Evolutionary conservation across 148 eudicot species (phyloP).

Genomic region (Vaccinium macrocarpon): DNA sequence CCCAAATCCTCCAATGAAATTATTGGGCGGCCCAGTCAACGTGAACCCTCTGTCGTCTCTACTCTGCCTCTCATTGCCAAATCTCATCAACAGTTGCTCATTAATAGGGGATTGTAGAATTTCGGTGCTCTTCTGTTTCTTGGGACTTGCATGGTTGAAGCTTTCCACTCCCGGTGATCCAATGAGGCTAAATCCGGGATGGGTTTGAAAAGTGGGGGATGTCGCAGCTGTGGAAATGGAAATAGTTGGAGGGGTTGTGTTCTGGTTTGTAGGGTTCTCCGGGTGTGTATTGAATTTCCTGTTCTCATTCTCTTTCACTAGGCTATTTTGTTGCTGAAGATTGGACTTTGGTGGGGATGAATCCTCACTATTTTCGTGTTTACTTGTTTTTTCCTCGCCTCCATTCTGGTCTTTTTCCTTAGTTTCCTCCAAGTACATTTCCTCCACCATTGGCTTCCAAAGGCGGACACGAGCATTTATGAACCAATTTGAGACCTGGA

Average conservation of each 20-base stretch:
- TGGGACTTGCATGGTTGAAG: slow-evolving; percentile 44
- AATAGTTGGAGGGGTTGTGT: slow-evolving; percentile 23
- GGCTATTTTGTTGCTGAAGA: slow-evolving; percentile 14
- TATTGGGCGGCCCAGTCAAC: slow-evolving; percentile 37
- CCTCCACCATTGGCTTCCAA: slow-evolving; percentile 94
- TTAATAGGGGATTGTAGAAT: slow-evolving; percentile 19
- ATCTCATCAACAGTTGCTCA: slow-evolving; percentile 35
- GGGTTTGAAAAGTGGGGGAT: slow-evolving; percentile 29
- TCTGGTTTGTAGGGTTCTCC: slow-evolving; percentile 18
- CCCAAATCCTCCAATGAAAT: slow-evolving; percentile 48
- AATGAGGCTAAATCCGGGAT: slow-evolving; percentile 39
- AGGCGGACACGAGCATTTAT: slow-evolving; percentile 87
- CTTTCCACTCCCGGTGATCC: slow-evolving; percentile 48
- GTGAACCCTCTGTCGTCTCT: slow-evolving; percentile 35
- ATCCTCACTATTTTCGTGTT: slow-evolving; percentile 30
- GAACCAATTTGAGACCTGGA: slow-evolving; percentile 86
- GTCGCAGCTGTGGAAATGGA: slow-evolving; percentile 25
- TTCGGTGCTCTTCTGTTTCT: slow-evolving; percentile 44
- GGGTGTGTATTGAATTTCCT: slow-evolving; percentile 19
- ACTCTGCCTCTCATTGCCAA: slow-evolving; percentile 33
- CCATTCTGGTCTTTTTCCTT: slow-evolving; percentile 54
- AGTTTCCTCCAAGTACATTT: slow-evolving; percentile 75
- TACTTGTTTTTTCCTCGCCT: slow-evolving; percentile 37
- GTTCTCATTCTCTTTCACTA: slow-evolving; percentile 20
- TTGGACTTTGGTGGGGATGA: slow-evolving; percentile 14